Base-by-base conservation (phyloP, 441 rosid species). In the Populus hybrid region DNA sequence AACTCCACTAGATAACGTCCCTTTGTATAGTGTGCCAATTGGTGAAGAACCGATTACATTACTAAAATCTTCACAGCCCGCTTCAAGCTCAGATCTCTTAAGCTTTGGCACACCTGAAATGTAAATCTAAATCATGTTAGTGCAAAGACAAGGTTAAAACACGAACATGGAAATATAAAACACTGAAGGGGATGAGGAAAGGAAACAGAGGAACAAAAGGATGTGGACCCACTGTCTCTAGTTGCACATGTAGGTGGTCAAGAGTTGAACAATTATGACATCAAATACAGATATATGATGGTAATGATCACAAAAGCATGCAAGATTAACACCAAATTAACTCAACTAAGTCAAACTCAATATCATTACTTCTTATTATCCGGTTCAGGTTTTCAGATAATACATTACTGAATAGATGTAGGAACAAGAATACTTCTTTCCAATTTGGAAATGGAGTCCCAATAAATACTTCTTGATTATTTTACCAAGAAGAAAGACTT, bases 11-110 rank as follows among this genome's bases (percentile, higher is more conserved):
- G 99, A 91, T 12, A 94, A 80, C 65, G 98, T 97, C 8, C 98
- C 99, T 81, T 97, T 97, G 71, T 94, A 97, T 18, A 93, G 86
- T 2, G 85, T 86, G 32, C 97, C 93, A 28, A 86, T 88, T 12
- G 93, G 84, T 75, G 89, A 89, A 67, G 90, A 81, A 32, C 93
- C 99, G 20, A 97, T 92, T 81, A 97, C 88, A 80, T 97, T 97
- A 75, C 99, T 97, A 80, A 97, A 97, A 84, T 94, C 98, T 85
- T 97, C 99, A 75, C 99, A 97, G 26, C 93, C 99, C 68, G 90
- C 93, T 88, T 88, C 92, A 74, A 97, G 92, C 80, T 97, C 99
- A 50, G 92, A 81, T 73, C 96, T 88, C 87, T 88, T 89, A 54
- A 94, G 90, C 83, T 89, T 93, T 10, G 97, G 98, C 30, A 90